Conservation (phyloP, 164 flowering plant genomes). For the Magnolia kwangsiensis region DNA sequence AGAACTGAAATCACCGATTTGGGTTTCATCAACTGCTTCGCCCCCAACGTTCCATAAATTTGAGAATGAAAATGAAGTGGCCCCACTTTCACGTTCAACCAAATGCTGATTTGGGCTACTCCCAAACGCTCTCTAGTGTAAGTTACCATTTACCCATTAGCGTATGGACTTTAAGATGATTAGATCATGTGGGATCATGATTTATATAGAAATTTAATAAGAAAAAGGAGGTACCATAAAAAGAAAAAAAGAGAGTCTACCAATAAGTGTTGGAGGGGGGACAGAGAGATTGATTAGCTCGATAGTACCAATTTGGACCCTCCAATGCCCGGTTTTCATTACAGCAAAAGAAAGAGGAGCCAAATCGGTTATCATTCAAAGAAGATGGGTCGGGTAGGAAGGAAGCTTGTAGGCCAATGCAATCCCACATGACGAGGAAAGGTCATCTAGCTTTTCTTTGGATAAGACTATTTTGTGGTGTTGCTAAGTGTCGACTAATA, state of each 20-base stretch:
- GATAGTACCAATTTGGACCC: not conserved
- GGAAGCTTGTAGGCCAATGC: conserved; percentile 2
- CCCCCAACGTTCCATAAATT: no score
- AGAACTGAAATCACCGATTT: no score
- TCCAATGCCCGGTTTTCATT: not conserved
- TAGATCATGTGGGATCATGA: not conserved
- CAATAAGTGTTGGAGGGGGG: not conserved
- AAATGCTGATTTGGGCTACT: no score
- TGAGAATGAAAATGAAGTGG: no score
- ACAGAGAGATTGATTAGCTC: not conserved
- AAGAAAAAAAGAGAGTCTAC: not conserved
- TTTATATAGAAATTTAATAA: not conserved
- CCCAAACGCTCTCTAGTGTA: not conserved
- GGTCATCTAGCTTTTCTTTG: not conserved
- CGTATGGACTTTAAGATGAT: not conserved
- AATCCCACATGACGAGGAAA: not conserved
- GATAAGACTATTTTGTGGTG: not conserved
- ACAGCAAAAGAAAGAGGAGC: not conserved
- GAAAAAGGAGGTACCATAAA: not conserved
- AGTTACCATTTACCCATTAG: not conserved
- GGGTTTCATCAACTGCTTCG: no score
- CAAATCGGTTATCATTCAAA: not conserved
- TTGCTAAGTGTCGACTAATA: no score
- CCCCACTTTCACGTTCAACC: no score
- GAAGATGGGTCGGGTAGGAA: not conserved